These are phyloP conservation scores for Rhododendron simsii DNA, from an alignment of 148 eudicot species.

Conservation along the genomic window DNA sequence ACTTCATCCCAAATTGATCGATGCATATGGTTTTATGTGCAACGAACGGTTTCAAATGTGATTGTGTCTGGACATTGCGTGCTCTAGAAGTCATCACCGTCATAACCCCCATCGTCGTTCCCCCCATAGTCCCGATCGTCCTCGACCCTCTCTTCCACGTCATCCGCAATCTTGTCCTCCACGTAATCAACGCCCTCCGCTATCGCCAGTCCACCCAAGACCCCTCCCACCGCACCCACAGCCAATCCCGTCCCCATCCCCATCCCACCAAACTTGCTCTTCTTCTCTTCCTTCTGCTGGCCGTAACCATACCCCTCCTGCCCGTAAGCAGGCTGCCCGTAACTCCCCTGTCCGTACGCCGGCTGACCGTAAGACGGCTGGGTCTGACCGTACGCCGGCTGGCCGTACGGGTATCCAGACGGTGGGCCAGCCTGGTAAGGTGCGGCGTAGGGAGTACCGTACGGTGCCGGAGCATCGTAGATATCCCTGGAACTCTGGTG, in stretches of 20 bases:
- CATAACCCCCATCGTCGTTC: constrained; percentile 14
- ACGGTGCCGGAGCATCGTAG: constrained; percentile 17
- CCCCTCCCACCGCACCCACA: constrained; percentile 83
- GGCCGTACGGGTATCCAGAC: constrained; percentile 23
- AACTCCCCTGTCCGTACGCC: constrained; percentile 4
- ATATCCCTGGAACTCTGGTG: constrained; percentile 28
- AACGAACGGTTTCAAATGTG: not conserved
- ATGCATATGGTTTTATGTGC: not conserved
- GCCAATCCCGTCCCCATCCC: constrained; percentile 91
- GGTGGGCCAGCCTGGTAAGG: constrained; percentile 30
- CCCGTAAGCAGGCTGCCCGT: constrained; percentile 13
- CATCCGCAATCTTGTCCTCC: constrained; percentile 66
- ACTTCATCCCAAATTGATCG: not conserved
- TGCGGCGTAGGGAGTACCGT: constrained; percentile 19
- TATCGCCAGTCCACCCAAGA: constrained; percentile 68
- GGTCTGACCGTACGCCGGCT: constrained; percentile 26
- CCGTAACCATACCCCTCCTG: constrained; percentile 6
- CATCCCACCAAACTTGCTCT: constrained; percentile 49
- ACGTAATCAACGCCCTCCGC: constrained; percentile 60
- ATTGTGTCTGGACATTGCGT: not conserved
- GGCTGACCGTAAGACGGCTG: constrained; percentile 17
- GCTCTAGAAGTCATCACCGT: constrained; percentile 26
- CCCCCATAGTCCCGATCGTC: constrained; percentile 39
- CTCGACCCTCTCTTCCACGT: constrained; percentile 64
- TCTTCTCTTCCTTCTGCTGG: constrained; percentile 42